Evolutionary conservation across 78 protist genomes (phyloP), one percentile per base, ranked within the genome.

Genomic region (Andalucia godoyi): DNA sequence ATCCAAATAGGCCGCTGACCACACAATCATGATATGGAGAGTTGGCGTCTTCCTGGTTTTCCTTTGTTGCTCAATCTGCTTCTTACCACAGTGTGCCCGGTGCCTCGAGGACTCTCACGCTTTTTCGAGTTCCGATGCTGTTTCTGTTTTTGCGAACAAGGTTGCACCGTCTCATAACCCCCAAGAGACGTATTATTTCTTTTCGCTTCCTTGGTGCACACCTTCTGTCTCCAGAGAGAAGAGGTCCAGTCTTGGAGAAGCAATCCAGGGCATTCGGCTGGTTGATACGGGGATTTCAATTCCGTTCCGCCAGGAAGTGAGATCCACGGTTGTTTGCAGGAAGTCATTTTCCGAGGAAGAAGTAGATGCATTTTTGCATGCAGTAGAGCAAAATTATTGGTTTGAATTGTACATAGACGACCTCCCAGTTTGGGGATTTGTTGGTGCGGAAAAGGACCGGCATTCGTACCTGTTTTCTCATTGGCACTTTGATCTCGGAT

Each of bases 361-460:
- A 8, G 81, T 45, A 2, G 39, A 70, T 32, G 29, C 8, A 50
- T 61, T 81, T 27, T 32, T 21, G 54, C 39, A 57, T 10, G 84
- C 84, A 2, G 70, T 84, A 23, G 6, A 9, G 30, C 23, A 78
- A 36, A 69, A 79, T 27, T 84, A 76, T 54, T 79, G 78, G 80
- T 78, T 39, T 68, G 71, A 77, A 7, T 30, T 57, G 32, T 73
- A 30, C 57, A 1, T 69, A 0, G 96, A 91, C 59, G 93, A 83
- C 30, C 79, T 91, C 13, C 96, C 96, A n/a, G 29, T 88, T 32
- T 87, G 95, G 95, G 91, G 79, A 9, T 70, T 73, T 80, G 67
- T 85, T 46, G 89, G 89, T n/a, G 64, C 55, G 52, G 23, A 18
- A 5, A 50, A 15, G 13, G 57, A 66, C 12, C 21, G 49, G 21